phyloP scores from a whole-genome alignment of 352 stramenopile species.

The Pythium dissotocum region DNA sequence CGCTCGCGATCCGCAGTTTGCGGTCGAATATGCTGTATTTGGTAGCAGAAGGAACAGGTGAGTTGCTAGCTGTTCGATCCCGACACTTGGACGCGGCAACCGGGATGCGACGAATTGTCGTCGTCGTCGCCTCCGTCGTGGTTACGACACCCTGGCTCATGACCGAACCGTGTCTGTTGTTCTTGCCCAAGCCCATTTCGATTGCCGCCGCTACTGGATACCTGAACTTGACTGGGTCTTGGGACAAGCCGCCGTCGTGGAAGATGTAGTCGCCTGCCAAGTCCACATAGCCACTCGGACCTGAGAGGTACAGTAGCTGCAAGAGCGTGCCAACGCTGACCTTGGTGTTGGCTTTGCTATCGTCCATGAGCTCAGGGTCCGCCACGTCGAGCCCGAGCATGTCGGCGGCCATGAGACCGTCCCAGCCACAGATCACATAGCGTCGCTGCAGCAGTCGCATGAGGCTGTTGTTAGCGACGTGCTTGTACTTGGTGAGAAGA shows the following conservation, averaged over 20 bases:
- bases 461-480: slow-evolving; percentile 46
- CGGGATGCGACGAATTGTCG: too few relatives aligned
- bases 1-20: too few relatives aligned
- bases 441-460: slow-evolving; percentile 45
- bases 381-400: slow-evolving; percentile 50
- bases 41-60: too few relatives aligned
- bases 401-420: slow-evolving; percentile 36
- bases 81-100: too few relatives aligned
- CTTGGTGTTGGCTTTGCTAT: slow-evolving; percentile 31
- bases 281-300: slow-evolving; percentile 47
- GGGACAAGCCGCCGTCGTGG: slow-evolving; percentile 39
- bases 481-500: slow-evolving; percentile 35
- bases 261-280: slow-evolving; percentile 57
- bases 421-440: slow-evolving; percentile 57
- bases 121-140: too few relatives aligned
- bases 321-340: slow-evolving; percentile 43
- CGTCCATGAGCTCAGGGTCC: slow-evolving; percentile 18
- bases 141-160: not conserved
- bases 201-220: too few relatives aligned
- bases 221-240: slow-evolving; percentile 29
- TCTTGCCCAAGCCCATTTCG: too few relatives aligned
- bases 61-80: too few relatives aligned
- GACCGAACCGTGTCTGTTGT: too few relatives aligned
- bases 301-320: slow-evolving; percentile 49
- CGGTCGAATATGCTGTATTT: too few relatives aligned